Conservation (phyloP, 768 basidiomycete species). For the Trametes elegans region DNA sequence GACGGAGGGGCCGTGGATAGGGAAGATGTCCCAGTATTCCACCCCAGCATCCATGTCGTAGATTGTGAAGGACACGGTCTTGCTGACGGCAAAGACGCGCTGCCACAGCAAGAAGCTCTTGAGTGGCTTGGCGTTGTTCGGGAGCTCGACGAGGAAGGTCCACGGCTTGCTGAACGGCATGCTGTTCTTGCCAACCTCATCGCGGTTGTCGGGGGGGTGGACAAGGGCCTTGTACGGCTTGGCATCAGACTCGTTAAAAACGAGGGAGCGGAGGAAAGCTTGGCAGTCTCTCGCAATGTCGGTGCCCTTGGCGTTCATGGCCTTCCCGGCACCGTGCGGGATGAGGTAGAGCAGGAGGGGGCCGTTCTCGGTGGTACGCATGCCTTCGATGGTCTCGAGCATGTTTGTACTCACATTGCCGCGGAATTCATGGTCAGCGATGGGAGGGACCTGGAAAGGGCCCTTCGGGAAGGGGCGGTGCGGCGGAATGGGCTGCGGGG, state of each 20-base stretch:
- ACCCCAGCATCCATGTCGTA: background rate
- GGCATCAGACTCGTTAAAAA: background rate
- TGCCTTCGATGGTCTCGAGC: background rate
- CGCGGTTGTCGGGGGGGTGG: background rate
- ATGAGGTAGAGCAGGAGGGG: background rate
- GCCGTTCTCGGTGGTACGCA: background rate
- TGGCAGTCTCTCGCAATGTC: background rate
- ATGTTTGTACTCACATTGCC: background rate
- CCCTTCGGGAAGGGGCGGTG: slow-evolving; percentile 1
- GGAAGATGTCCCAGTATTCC: background rate
- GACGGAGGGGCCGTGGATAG: background rate
- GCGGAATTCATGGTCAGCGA: background rate
- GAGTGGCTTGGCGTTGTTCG: background rate
- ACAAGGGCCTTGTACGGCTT: background rate
- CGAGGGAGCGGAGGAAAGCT: background rate
- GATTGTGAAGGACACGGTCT: background rate
- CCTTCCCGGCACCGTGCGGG: slow-evolving; percentile 1
- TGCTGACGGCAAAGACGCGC: background rate
- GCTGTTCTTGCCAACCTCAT: background rate
- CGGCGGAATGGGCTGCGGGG: background rate
- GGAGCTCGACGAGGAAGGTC: background rate
- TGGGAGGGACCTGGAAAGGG: background rate
- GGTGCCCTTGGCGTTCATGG: background rate
- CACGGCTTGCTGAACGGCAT: background rate
- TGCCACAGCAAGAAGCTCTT: background rate